Evolutionary conservation across 164 flowering plant genomes (phyloP).

Genomic region (Magnolia sinica): DNA sequence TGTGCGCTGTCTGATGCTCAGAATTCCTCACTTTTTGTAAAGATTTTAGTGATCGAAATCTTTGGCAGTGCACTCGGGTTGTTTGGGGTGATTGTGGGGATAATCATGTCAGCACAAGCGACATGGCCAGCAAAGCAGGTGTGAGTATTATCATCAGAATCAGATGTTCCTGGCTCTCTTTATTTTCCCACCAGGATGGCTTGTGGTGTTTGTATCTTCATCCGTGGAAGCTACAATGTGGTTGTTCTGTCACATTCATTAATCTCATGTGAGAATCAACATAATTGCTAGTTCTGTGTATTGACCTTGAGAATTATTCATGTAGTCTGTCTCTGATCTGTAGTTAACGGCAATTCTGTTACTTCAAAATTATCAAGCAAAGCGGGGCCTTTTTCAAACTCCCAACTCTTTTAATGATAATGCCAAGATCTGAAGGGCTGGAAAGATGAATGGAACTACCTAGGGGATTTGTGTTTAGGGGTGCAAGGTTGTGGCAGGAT

Average conservation of each 20-base stretch:
- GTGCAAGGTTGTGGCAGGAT: too few relatives aligned
- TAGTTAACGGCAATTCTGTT: neutral
- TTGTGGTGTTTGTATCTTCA: neutral
- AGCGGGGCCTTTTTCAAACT: neutral
- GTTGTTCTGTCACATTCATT: neutral
- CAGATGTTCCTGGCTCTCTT: neutral
- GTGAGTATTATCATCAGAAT: neutral
- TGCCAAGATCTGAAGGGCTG: neutral
- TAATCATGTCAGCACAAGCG: conserved; percentile 97
- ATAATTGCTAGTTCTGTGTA: neutral
- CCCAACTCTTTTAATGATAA: neutral
- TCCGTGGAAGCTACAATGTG: neutral
- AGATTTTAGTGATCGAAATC: conserved; percentile 94
- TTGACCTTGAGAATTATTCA: neutral
- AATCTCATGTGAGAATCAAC: neutral
- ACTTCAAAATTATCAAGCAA: neutral
- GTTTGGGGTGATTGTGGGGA: conserved; percentile 97
- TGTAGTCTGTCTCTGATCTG: neutral
- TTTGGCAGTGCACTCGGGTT: conserved; percentile 96
- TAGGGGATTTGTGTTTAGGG: too few relatives aligned
- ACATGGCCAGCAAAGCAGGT: conserved; percentile 60
- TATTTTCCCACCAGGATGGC: neutral
- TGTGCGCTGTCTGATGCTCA: conserved; percentile 99
- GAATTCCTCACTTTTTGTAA: conserved; percentile 92
- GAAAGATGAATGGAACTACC: too few relatives aligned